These are phyloP conservation scores for Botrytis cinerea DNA, from an alignment of 2,329 filamentous ascomycete genomes.

Conservation along the genomic window DNA sequence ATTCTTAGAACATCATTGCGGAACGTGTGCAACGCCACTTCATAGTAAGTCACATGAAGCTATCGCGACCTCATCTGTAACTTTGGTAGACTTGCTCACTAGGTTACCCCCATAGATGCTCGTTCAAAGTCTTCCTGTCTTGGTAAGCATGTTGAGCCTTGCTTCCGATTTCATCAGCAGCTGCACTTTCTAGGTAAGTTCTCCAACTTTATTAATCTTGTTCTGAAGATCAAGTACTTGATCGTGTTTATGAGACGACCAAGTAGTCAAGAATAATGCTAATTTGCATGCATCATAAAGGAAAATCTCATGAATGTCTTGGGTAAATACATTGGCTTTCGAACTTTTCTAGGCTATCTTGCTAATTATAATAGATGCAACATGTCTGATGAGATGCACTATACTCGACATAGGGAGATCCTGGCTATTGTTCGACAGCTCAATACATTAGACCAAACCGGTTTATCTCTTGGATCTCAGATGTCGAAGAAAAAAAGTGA, in stretches of 20 bases:
- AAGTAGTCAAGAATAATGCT: not conserved
- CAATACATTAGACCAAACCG: conserved; percentile 29
- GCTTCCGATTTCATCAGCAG: conserved; percentile 41
- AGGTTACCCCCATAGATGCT: conserved; percentile 30
- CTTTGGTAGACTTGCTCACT: conserved; percentile 8
- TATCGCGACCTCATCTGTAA: not conserved
- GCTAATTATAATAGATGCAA: conserved; percentile 37
- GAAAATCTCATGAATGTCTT: conserved; percentile 39
- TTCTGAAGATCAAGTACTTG: not conserved
- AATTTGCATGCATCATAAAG: conserved; percentile 25
- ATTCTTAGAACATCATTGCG: conserved; percentile 41
- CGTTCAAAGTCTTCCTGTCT: conserved; percentile 40
- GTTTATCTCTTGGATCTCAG: conserved; percentile 13
- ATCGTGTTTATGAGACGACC: not conserved
- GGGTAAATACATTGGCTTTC: conserved; percentile 31
- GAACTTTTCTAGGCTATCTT: not conserved
- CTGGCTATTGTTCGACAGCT: conserved; percentile 37
- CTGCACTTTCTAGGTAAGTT: conserved; percentile 41
- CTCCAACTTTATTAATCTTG: not conserved
- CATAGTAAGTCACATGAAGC: conserved; percentile 32
- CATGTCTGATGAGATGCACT: conserved; percentile 40
- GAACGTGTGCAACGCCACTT: conserved; percentile 38
- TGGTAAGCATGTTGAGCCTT: conserved; percentile 42
- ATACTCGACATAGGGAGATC: conserved; percentile 40
- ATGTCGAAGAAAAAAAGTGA: conserved; percentile 1